Evolutionary conservation across 1,284 basidiomycete species (phyloP), one percentile per base, ranked within the genome.

Genomic region (Moesziomyces aphidis): DNA sequence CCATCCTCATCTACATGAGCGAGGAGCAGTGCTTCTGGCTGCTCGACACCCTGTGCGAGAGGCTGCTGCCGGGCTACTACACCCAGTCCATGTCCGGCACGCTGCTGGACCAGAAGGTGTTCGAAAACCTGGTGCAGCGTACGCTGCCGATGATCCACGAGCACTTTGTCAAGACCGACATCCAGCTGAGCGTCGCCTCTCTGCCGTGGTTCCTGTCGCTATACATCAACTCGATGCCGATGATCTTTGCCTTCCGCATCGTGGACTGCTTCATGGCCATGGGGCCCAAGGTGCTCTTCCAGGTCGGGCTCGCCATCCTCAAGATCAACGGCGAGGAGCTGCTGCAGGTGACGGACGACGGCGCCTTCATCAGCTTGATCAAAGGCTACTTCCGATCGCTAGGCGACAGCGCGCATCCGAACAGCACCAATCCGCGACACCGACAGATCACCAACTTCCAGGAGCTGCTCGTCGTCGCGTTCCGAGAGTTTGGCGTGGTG

Each of bases 21-120:
- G 97, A 99, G 86, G 97, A 99, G 83, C 97, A 99, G 86, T 92
- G 95, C 31, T 99, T 99, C 86, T 99, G 95, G 95, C 87, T 98
- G 5, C 89, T 99, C 10, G 94, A 97, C 83, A 94, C 97, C 1
- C 88, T 99, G 5, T 99, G 97, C 81, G 94, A 97, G 79, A 89
- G 95, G 42, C 89, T 99, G 42, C 87, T 99, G 22, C 97, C 97
- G 1, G 97, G 97, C 21, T 99, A 99, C 86, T 99, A 98, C 85
- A 93, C 93, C 71, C 94, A 95, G 10, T 97, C 95, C 0, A 99
- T 99, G 97, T 95, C 98, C 77, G 97, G 97, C 13, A 99, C 97
- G 0, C 89, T 99, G 10, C 90, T 99, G 7, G 97, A 99, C 83
- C 97, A 99, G 84, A 90, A 95, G 34, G 97, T 99, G 1, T 99